Evolutionary conservation across 2,329 filamentous ascomycete species (phyloP).

Genomic region (Hypomyces rosellus): DNA sequence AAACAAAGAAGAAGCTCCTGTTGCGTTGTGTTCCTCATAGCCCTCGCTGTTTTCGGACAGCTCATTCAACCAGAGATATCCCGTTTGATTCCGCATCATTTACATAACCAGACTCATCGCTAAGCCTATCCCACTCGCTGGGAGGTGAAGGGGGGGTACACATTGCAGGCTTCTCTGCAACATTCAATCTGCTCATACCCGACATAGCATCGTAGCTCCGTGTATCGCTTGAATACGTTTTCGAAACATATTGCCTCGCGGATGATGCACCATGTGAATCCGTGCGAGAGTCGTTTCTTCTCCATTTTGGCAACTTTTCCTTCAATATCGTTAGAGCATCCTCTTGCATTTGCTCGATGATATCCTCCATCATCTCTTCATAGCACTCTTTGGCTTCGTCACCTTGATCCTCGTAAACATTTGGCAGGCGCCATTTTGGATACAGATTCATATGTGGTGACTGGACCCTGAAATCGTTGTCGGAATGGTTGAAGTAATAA

Average conservation of each 20-base stretch:
- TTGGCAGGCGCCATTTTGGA: slow-evolving; percentile 26
- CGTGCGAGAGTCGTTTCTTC: slow-evolving; percentile 9
- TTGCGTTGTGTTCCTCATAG: too few relatives aligned
- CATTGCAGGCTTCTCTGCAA: background rate
- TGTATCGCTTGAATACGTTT: background rate
- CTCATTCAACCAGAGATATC: too few relatives aligned
- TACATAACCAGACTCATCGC: too few relatives aligned
- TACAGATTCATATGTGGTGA: slow-evolving; percentile 28
- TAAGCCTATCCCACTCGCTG: background rate
- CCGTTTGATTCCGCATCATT: too few relatives aligned
- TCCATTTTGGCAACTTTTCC: slow-evolving; percentile 13
- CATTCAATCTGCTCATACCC: background rate
- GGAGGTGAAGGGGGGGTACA: background rate
- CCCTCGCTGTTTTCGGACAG: too few relatives aligned
- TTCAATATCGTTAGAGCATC: slow-evolving; percentile 18
- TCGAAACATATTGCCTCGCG: background rate
- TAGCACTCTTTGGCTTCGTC: background rate
- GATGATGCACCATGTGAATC: slow-evolving; percentile 1
- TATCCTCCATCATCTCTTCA: slow-evolving; percentile 13
- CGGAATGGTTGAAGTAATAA: slow-evolving; percentile 21
- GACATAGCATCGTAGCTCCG: background rate
- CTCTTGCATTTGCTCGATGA: slow-evolving; percentile 17
- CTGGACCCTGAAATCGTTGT: slow-evolving; percentile 17
- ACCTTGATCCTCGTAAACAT: slow-evolving; percentile 15
- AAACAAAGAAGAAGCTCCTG: too few relatives aligned